phyloP scores from a whole-genome alignment of 1,139 yeast genomes.

The Magnusiomyces paraingens region DNA sequence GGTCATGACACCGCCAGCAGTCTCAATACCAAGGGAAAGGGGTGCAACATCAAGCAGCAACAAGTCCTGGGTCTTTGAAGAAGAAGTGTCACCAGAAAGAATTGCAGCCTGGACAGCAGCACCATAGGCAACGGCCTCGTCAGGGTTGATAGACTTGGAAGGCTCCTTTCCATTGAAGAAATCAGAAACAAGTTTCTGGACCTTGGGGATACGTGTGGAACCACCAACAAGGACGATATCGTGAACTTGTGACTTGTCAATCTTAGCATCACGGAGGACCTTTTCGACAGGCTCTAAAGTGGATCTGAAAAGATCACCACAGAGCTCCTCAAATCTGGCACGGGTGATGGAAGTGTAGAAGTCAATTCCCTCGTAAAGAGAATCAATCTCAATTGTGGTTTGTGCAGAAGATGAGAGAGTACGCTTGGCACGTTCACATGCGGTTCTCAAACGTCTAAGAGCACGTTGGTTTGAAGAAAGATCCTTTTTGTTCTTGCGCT shows the following conservation, averaged over 20 bases:
- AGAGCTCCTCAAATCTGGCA: slow-evolving; percentile 98
- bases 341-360: slow-evolving; percentile 96
- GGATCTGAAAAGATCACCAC: slow-evolving; percentile 91
- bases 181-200: slow-evolving; percentile 95
- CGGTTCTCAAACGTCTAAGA: slow-evolving; percentile 96
- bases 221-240: slow-evolving; percentile 99
- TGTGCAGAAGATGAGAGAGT: slow-evolving; percentile 95
- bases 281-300: slow-evolving; percentile 97
- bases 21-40: slow-evolving; percentile 84
- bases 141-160: slow-evolving; percentile 17
- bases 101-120: slow-evolving; percentile 98
- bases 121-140: slow-evolving; percentile 90
- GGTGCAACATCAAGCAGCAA: slow-evolving; percentile 82
- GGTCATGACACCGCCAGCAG: slow-evolving; percentile 94
- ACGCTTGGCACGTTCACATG: slow-evolving; percentile 99
- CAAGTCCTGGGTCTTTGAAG: slow-evolving; percentile 70
- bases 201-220: slow-evolving; percentile 99
- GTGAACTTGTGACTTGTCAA: slow-evolving; percentile 80
- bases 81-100: slow-evolving; percentile 78
- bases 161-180: slow-evolving; percentile 87
- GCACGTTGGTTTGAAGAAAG: slow-evolving; percentile 92
- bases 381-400: slow-evolving; percentile 95
- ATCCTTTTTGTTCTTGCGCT: slow-evolving; percentile 93
- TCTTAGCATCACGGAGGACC: slow-evolving; percentile 93
- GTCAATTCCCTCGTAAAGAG: slow-evolving; percentile 93